These are phyloP conservation scores for Skeletonema marinoi DNA, from an alignment of 108 stramenopile species.

Conservation along the genomic window DNA sequence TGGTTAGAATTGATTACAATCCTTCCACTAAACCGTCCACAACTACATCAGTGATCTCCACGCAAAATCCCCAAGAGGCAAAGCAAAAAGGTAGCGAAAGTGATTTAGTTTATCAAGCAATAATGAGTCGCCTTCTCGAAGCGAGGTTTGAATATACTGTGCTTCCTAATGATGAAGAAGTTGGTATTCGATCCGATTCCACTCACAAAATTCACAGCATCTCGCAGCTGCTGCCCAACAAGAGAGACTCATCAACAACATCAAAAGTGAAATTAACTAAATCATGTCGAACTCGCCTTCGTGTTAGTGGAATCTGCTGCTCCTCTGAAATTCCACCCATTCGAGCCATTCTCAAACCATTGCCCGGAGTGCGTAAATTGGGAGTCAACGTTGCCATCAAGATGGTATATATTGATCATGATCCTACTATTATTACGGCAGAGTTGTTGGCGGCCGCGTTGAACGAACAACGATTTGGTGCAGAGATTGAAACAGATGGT, in stretches of 20 bases:
- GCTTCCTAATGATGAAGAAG: background rate
- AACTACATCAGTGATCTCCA: background rate
- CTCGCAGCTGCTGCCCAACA: background rate
- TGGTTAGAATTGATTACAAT: conserved; percentile 10
- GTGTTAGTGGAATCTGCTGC: conserved; percentile 82
- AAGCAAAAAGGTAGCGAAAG: background rate
- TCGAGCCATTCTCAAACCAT: conserved; percentile 59
- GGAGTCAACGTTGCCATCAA: conserved; percentile 82
- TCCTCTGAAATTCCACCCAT: conserved; percentile 77
- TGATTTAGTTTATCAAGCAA: conserved; percentile 1
- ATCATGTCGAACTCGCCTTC: conserved; percentile 38
- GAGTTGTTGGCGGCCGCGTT: conserved; percentile 48
- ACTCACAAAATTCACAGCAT: background rate
- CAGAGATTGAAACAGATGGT: conserved; percentile 69
- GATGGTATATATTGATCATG: conserved; percentile 79
- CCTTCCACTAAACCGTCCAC: background rate
- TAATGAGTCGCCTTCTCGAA: conserved; percentile 13
- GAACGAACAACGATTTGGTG: conserved; percentile 61
- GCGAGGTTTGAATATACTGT: conserved; percentile 25
- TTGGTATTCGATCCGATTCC: background rate
- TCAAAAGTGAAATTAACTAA: background rate
- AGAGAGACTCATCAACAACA: background rate
- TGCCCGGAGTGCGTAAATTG: conserved; percentile 69
- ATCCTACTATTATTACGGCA: conserved; percentile 48
- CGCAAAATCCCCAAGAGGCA: conserved; percentile 32